phyloP scores from a whole-genome alignment of 495 filamentous ascomycete genomes.

The Halenospora varia region DNA sequence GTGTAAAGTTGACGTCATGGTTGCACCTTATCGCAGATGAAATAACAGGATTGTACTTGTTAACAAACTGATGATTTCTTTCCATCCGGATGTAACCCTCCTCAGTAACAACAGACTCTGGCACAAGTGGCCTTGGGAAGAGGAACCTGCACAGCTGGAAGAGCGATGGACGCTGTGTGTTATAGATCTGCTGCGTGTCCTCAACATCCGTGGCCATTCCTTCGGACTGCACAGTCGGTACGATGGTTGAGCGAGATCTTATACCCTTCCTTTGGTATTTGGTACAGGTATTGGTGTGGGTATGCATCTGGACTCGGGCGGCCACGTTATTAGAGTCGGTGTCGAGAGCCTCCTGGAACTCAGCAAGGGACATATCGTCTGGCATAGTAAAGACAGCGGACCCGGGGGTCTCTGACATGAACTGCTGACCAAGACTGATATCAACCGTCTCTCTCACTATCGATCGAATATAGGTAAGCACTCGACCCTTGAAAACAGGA shows the following conservation, averaged over 20 bases:
- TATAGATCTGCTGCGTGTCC: not conserved
- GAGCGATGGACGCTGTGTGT: no score
- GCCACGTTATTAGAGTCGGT: slow-evolving; percentile 12
- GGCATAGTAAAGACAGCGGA: slow-evolving; percentile 6
- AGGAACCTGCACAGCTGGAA: slow-evolving; percentile 10
- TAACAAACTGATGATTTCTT: slow-evolving; percentile 13
- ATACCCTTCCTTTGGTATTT: slow-evolving; percentile 11
- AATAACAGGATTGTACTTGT: slow-evolving; percentile 12
- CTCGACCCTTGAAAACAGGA: slow-evolving; percentile 11
- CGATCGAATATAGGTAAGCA: slow-evolving; percentile 13
- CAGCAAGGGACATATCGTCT: slow-evolving; percentile 7
- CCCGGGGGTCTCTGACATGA: slow-evolving; percentile 4
- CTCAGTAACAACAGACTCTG: slow-evolving; percentile 9
- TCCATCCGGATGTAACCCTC: slow-evolving; percentile 11
- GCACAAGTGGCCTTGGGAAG: slow-evolving; percentile 13
- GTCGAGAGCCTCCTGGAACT: slow-evolving; percentile 15
- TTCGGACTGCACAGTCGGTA: slow-evolving; percentile 4
- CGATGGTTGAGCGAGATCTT: no score
- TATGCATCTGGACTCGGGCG: slow-evolving; percentile 14
- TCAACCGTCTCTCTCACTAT: slow-evolving; percentile 12
- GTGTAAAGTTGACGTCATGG: slow-evolving; percentile 11
- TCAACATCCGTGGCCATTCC: not conserved
- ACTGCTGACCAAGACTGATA: slow-evolving; percentile 14
- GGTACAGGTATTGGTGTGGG: slow-evolving; percentile 9
- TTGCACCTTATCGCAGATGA: slow-evolving; percentile 8